Evolutionary conservation across 2,329 filamentous ascomycete genomes (phyloP), one percentile per base, ranked within the genome.

Genomic region (Torrubiellomyces zombiae): DNA sequence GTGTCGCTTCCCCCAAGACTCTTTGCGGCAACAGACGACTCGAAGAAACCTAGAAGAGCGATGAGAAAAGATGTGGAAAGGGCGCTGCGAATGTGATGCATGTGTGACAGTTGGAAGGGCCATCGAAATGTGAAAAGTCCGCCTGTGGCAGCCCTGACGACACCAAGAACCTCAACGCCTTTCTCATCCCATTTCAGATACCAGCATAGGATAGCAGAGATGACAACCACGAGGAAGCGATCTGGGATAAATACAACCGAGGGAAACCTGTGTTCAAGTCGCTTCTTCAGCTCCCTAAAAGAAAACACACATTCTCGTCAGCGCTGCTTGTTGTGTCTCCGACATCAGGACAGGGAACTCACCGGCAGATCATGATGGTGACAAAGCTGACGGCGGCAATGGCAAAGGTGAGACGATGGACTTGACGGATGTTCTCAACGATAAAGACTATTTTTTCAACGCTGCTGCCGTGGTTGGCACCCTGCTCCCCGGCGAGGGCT

Each of bases 11-110:
- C 67, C 6, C 77, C 78, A 3, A 98, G 56, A 33, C 80, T 86
- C 53, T 95, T 95, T 18, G 89, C 89, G 1, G 89, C 89, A 9
- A 98, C 83, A 0, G 83, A 93, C 3, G 82, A 93, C 50, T 98
- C 89, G 40, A 98, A 98, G 52, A 98, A 98, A n/a, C 89, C 89
- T 0, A 98, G 71, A 14, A 98, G 62, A 1, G 85, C 82, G 35
- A 98, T 93, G 27, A 95, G 62, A 42, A 98, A 93, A 0, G 82
- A 78, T 0, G 89, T 95, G 25, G 80, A 75, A 64, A 95, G 77
- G 18, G 82, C 78, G 33, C 82, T 77, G 13, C 78, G 75, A 27
- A 91, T 79, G 44, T 94, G 77, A 14, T 69, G 64, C 60, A 95
- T 73, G 38, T 91, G 70, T 5, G 68, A 61, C 3, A 68, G 54